Evolutionary conservation across 495 filamentous ascomycete genomes (phyloP).

Genomic region (Letharia lupina): DNA sequence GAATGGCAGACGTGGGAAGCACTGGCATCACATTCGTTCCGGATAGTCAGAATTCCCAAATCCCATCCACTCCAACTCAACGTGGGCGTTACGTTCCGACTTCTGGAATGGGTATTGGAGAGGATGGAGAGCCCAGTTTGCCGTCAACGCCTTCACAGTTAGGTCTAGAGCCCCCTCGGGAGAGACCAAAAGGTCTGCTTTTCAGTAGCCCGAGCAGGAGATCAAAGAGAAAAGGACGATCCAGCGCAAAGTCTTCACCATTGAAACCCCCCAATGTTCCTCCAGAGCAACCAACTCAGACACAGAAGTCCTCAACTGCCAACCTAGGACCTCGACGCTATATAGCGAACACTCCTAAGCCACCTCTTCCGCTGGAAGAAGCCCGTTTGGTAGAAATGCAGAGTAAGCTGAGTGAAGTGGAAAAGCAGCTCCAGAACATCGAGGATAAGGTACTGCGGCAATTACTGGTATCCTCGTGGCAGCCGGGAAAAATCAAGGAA

Average conservation of each 20-base stretch:
- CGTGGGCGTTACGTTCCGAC: not conserved
- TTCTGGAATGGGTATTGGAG: constrained; percentile 11
- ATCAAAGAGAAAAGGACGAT: constrained; percentile 25
- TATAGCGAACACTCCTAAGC: constrained; percentile 3
- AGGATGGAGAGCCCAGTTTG: constrained; percentile 53
- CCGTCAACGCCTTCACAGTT: constrained; percentile 60
- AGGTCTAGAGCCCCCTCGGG: constrained; percentile 42
- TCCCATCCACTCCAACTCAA: constrained; percentile 9
- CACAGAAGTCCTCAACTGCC: not conserved
- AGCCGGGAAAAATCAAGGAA: constrained; percentile 1
- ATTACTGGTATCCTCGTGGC: constrained; percentile 5
- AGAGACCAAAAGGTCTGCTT: constrained; percentile 32
- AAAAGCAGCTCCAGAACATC: constrained; percentile 9
- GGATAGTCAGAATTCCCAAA: not conserved
- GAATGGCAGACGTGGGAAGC: too few species aligned
- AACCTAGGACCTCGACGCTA: constrained; percentile 8
- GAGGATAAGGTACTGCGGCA: constrained; percentile 5
- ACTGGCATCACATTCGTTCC: not conserved
- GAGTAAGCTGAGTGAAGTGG: not conserved
- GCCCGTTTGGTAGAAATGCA: not conserved
- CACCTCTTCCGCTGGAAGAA: constrained; percentile 1
- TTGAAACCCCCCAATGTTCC: constrained; percentile 30
- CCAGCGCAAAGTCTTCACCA: constrained; percentile 28
- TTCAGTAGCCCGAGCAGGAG: constrained; percentile 37
- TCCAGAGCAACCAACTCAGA: constrained; percentile 8